Evolutionary conservation across 2,329 filamentous ascomycete genomes (phyloP).

Genomic region (Trichoderma sp.): DNA sequence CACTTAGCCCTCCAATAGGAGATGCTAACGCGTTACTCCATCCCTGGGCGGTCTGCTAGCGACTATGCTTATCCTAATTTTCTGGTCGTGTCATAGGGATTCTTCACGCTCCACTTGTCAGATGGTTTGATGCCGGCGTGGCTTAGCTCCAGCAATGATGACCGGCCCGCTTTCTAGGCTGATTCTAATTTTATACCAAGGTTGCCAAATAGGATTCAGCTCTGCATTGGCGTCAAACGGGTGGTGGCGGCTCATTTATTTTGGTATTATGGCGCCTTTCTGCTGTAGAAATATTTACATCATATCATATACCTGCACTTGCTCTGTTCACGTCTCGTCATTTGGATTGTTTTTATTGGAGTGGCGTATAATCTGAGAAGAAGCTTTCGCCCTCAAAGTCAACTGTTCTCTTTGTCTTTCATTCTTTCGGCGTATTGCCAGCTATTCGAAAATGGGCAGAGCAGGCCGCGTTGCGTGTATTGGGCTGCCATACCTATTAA

Average conservation of each 20-base stretch:
- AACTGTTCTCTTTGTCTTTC: background rate
- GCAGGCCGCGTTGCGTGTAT: constrained; percentile 13
- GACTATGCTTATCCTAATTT: constrained; percentile 1
- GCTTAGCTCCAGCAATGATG: constrained; percentile 8
- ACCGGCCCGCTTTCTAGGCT: constrained; percentile 25
- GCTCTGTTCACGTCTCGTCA: background rate
- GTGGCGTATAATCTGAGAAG: background rate
- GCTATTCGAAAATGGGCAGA: constrained; percentile 13
- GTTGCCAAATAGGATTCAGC: background rate
- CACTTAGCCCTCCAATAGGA: background rate
- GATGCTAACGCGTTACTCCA: background rate
- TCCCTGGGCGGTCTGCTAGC: constrained; percentile 1
- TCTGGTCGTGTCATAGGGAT: constrained; percentile 3
- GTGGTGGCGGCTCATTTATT: constrained; percentile 15
- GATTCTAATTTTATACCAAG: constrained; percentile 18
- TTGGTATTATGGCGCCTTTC: background rate
- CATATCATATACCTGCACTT: background rate
- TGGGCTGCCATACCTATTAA: constrained; percentile 17
- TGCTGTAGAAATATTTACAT: constrained; percentile 4
- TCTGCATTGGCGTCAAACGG: constrained; percentile 8
- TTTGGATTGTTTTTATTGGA: background rate
- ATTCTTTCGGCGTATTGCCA: background rate
- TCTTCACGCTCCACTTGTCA: constrained; percentile 11
- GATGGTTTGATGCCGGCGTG: constrained; percentile 15
- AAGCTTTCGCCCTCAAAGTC: background rate